Evolutionary conservation across 352 stramenopile genomes (phyloP).

Genomic region (Pythium pyrilobum): DNA sequence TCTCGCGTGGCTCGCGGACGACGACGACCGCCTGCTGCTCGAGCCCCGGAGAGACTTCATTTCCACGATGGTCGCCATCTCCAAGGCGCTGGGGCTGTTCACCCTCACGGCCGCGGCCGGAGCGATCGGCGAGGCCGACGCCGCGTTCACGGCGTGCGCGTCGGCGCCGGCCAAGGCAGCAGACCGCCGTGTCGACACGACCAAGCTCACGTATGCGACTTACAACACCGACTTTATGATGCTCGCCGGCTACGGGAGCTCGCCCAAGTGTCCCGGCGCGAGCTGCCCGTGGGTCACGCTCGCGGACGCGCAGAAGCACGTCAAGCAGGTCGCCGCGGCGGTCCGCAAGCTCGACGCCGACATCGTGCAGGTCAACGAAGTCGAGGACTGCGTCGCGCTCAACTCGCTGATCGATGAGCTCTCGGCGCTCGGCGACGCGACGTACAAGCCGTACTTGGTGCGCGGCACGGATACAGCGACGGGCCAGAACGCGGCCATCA

Average conservation of each 20-base stretch:
- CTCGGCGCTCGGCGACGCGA: constrained; percentile 9
- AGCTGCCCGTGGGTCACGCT: constrained; percentile 21
- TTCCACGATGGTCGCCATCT: constrained; percentile 10
- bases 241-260: constrained; percentile 13
- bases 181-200: constrained; percentile 25
- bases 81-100: background rate
- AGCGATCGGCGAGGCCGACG: background rate
- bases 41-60: too few species aligned
- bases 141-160: constrained; percentile 17
- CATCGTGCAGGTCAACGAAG: constrained; percentile 28
- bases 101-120: background rate
- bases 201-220: constrained; percentile 27
- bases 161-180: constrained; percentile 20
- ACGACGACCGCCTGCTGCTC: too few species aligned
- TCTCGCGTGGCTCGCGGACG: too few species aligned
- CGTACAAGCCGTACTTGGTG: constrained; percentile 30
- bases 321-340: constrained; percentile 18
- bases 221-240: constrained; percentile 31
- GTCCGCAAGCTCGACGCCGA: constrained; percentile 23
- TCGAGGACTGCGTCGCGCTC: constrained; percentile 22
- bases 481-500: constrained; percentile 24
- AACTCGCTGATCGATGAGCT: constrained; percentile 10
- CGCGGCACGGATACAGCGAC: constrained; percentile 25
- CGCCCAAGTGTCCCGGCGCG: constrained; percentile 17
- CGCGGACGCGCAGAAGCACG: constrained; percentile 17